Evolutionary conservation across 108 stramenopile genomes (phyloP), one percentile per base, ranked within the genome.

Genomic region (Schizochytrium sp.): DNA sequence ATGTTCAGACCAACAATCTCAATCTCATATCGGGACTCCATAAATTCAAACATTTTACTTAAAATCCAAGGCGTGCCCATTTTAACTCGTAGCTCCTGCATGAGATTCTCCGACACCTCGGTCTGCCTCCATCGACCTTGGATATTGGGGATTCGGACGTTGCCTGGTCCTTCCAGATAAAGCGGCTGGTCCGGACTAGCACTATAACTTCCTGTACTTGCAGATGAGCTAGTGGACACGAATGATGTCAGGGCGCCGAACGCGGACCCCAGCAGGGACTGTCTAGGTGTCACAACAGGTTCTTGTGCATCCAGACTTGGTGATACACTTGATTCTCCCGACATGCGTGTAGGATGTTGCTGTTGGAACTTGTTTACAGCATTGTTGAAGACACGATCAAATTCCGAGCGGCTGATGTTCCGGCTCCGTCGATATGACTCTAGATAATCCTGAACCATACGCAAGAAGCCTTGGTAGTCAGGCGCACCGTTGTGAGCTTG

Each of bases 21-120:
- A 28, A 83, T 83, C 53, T 83, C 76, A 1, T 55, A 83, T 5
- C 76, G 47, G 50, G 76, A 83, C 76, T 83, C 76, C 76, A 83
- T 83, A 28, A 83, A 83, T 40, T 83, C 76, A 40, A 83, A 83
- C 76, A 83, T 83, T 42, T 83, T 83, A 53, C 76, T 83, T 40
- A 83, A 42, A 50, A 83, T 83, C 76, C 76, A 83, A 7, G 76
- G 76, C 53, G 76, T 83, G 8, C 76, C 76, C 76, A 83, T 83
- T 2, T 83, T 83, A 12, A 49, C 28, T 47, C 76, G 76, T 53
- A 83, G 10, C 76, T 83, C 76, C 28, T 83, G 76, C 76, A 83
- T 83, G 28, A 55, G 50, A 40, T 83, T 49, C 1, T 83, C 76
- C 7, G 76, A 83, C 76, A 17, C 76, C 40, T 83, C 76, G 50